Evolutionary conservation across 2,329 filamentous ascomycete species (phyloP), one percentile per base, ranked within the genome.

Genomic region (Colletotrichum sansevieriae): DNA sequence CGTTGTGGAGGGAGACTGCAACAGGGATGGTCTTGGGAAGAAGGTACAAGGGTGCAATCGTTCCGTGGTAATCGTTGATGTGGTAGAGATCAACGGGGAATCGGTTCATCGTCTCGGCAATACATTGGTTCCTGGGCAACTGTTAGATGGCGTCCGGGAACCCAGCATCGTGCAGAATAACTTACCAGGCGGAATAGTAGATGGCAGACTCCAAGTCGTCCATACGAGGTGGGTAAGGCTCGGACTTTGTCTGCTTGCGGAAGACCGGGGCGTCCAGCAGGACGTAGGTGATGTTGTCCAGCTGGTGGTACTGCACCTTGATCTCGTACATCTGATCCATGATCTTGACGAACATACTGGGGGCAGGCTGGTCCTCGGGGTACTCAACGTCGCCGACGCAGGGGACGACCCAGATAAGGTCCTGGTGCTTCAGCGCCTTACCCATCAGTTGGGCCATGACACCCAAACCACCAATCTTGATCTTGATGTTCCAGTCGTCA

Each of bases 391-490:
- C 90, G 20, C 88, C 88, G 60, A 91, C 88, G 72, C 86, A 87
- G 20, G 87, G 87, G 33, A 88, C 83, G 13, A 89, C 85, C 87
- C 87, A 92, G 68, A 92, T 85, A 2, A 92, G 81, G 75, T 91
- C 85, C 73, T 91, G 86, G 72, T 91, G 88, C 5, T 85, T 82
- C 13, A 92, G 83, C 58, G 88, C 86, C 74, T 90, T 89, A 12
- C 88, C 88, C 89, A 91, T 92, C 3, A 91, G 78, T 72, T 90
- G 87, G 35, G 90, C 89, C 89, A 92, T 92, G 70, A 91, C 89
- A 75, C 90, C 90, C 4, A 92, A 80, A 66, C 90, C 90, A 66
- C 90, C 90, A 51, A 92, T 92, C 78, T 92, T 92, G 78, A 92
- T 89, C 78, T 90, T 91, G 79, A 92, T 89, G 4, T 79, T 83